These are phyloP conservation scores for Claviceps quebecensis DNA, from an alignment of 2,329 filamentous ascomycete genomes.

Conservation along the genomic window DNA sequence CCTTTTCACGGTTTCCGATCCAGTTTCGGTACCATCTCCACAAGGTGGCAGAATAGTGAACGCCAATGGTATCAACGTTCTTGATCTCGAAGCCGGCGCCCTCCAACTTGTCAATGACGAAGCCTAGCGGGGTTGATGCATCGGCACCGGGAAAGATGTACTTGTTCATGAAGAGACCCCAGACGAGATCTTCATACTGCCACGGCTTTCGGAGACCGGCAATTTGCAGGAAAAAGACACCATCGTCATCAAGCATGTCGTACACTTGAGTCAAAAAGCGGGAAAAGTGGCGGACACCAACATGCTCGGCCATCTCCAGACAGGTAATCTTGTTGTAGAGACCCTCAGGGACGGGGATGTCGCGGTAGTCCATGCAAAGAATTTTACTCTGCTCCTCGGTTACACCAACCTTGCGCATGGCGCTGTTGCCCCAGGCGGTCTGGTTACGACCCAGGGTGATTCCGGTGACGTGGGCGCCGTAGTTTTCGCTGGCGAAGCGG, in stretches of 20 bases:
- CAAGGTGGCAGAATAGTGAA: constrained; percentile 91
- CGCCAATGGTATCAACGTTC: constrained; percentile 80
- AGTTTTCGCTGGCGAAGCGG: constrained; percentile 85
- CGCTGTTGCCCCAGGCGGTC: constrained; percentile 90
- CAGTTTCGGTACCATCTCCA: constrained; percentile 99
- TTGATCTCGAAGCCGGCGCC: constrained; percentile 63
- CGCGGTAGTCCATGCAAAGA: constrained; percentile 93
- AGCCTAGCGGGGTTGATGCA: constrained; percentile 83
- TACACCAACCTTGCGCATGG: constrained; percentile 68
- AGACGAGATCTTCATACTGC: constrained; percentile 97
- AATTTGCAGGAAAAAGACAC: constrained; percentile 90
- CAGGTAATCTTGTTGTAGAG: constrained; percentile 89
- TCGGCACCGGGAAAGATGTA: constrained; percentile 97
- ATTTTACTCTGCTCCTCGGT: constrained; percentile 81
- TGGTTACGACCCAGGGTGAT: constrained; percentile 93
- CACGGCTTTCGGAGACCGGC: constrained; percentile 86
- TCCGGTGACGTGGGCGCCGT: constrained; percentile 73
- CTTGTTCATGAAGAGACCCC: constrained; percentile 99
- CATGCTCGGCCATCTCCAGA: constrained; percentile 97
- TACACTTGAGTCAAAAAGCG: constrained; percentile 75
- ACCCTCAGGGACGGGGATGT: constrained; percentile 61
- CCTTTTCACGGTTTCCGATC: constrained; percentile 85
- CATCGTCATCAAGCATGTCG: constrained; percentile 93
- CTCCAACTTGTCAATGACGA: constrained; percentile 74
- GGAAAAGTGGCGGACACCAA: constrained; percentile 79